Conservation (phyloP, 1,139 yeast species). For the Lizanozyma gosingica region DNA sequence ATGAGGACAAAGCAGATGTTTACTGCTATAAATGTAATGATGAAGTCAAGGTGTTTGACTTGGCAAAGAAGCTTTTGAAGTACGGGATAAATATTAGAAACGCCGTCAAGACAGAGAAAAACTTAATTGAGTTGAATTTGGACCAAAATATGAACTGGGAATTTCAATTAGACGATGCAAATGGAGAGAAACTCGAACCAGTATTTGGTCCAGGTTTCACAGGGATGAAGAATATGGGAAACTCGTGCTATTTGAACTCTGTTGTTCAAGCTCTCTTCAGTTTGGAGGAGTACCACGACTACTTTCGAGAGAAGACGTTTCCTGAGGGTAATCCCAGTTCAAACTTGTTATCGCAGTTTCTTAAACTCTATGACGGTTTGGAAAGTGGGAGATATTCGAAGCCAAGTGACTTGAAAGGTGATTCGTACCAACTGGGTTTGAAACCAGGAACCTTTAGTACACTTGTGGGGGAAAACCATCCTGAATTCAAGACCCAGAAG, state of each 20-base stretch:
- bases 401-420: slow-evolving; percentile 38
- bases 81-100: slow-evolving; percentile 64
- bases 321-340: slow-evolving; percentile 46
- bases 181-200: slow-evolving; percentile 59
- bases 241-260: slow-evolving; percentile 84
- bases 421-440: slow-evolving; percentile 65
- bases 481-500: slow-evolving; percentile 75
- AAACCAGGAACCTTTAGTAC: slow-evolving; percentile 70
- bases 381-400: slow-evolving; percentile 64
- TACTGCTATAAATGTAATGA: slow-evolving; percentile 87
- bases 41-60: slow-evolving; percentile 68
- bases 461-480: slow-evolving; percentile 67
- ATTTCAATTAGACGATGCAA: slow-evolving; percentile 65
- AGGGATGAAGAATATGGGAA: slow-evolving; percentile 85
- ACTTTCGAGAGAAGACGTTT: slow-evolving; percentile 20
- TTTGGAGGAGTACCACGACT: slow-evolving; percentile 28
- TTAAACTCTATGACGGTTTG: slow-evolving; percentile 75
- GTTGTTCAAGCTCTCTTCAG: slow-evolving; percentile 60
- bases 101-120: slow-evolving; percentile 67
- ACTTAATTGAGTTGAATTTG: slow-evolving; percentile 77
- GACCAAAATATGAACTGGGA: slow-evolving; percentile 95
- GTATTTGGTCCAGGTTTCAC: slow-evolving; percentile 63
- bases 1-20: slow-evolving; percentile 51
- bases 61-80: slow-evolving; percentile 39
- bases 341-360: slow-evolving; percentile 62